Evolutionary conservation across 768 basidiomycete genomes (phyloP), one percentile per base, ranked within the genome.

Genomic region (Paxillus ammoniavirescens): DNA sequence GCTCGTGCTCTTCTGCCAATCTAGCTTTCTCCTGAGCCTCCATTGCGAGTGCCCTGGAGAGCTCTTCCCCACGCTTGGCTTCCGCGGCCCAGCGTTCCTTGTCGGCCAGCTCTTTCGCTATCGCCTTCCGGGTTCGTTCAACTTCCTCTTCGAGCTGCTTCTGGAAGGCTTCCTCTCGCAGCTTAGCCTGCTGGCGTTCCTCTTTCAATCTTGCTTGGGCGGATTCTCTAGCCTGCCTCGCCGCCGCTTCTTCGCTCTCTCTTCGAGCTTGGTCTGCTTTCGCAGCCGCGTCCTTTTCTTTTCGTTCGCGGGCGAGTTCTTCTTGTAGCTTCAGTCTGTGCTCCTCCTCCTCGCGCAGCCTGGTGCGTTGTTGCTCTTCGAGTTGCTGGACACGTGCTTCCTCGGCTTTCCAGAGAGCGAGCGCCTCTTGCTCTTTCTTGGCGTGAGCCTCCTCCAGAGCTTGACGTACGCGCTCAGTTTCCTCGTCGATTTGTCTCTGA

Each of bases 1-100:
- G 65, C 30, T 68, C 59, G 47, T 68, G 61, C 53, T 72, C 68
- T 45, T 72, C 68, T 12, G 60, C 63, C 33, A 61, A 12, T 40
- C 65, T 61, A 15, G 65, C 61, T 36, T 53, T 70, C 48, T 70
- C 68, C 43, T 72, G 67, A 21, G 65, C 68, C 40, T 69, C 69
- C 9, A 53, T 42, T 7, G 58, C 61, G 45, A 65, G 40, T 9
- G 59, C 52, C 8, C 55, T 59, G 15, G 68, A 69, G 35, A 68
- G 58, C 15, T 69, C 68, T 33, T 61, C 61, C n/a, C 57, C 59
- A n/a, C 62, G 61, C 42, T 66, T 70, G 15, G 65, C 66, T 47
- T 62, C 68, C 31, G 33, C 47, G 6, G 53, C 62, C 40, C 47
- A 57, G 46, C 57, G 66, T 42, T 70, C 62, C 50, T 60, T 62